Base-by-base conservation (phyloP, 192 early-diverging fungal species). In the Cetraspora pellucida region DNA sequence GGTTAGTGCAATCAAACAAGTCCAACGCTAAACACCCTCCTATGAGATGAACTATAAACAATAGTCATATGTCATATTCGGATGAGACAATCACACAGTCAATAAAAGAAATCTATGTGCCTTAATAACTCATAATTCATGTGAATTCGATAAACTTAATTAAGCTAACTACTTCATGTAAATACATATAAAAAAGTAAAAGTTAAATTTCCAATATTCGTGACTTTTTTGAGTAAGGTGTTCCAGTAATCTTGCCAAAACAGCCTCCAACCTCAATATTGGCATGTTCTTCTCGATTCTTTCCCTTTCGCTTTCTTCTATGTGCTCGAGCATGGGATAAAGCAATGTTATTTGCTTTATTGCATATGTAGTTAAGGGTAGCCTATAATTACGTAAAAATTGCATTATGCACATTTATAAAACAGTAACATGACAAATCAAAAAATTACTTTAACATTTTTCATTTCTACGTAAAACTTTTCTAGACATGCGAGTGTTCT, bases 161-260 rank as follows among this genome's bases (percentile, higher is more conserved):
- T 37, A 37, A 37, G 31, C 31, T 37, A 37, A 37, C 31, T 37
- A 37, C 31, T 37, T 37, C 2, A 37, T 37, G 31, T 5, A 37
- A 37, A 37, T 66, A 66, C n/a, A 66, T 59, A 59, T n/a, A 59
- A 59, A n/a, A 59, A 59, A 11, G 57, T 2, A 59, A 59, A 11
- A n/a, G 57, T n/a, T 59, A 59, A 59, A 2, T 1, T 64, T 37
- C 17, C 2, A 69, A 52, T 69, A 0, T 49, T 70, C 23, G 68
- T 49, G 45, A 23, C 10, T 49, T 28, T 57, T 72, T 72, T 57
- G 49, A 55, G 3, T 2, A 17, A 37, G 70, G 70, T 37, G 50
- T 72, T 37, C 23, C 46, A 37, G 70, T 72, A 72, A 55, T 72
- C 37, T 72, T n/a, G 28, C 70, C 70, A 72, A 72, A 72, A 30